Base-by-base conservation (phyloP, 2,329 filamentous ascomycete genomes). In the Epichloe gansuensis region DNA sequence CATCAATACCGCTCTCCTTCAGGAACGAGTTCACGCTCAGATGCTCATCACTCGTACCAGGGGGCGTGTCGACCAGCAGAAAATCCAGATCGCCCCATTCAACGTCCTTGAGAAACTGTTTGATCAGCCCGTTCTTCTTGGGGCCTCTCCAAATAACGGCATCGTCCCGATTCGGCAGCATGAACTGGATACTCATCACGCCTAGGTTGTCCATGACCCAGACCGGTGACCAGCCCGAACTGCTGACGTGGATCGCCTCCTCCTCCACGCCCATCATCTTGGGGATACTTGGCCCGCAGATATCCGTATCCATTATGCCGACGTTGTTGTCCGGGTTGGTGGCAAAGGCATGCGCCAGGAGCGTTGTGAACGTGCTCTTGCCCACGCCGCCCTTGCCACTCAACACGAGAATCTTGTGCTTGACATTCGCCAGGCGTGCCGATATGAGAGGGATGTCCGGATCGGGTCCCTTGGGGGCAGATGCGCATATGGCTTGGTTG, bases 211-310 rank as follows among this genome's bases (percentile, higher is more conserved):
- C 93, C 60, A 84, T 80, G 15, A 95, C 90, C 87, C 90, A 97
- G 13, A 97, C 91, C 0, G 93, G 93, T 63, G 85, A 89, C 93
- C 90, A 96, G 2, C 93, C 93, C 1, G 84, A 81, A 50, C 81
- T 85, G 64, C 84, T 93, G 50, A 95, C 82, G 66, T 98, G 93
- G 50, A 98, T 93, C 1, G 87, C 95, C 71, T 98, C 91, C 27
- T 81, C 74, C 68, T 96, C 90, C 1, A 96, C 91, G 36, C 93
- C 93, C 84, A 98, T 90, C 91, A 98, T 97, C 72, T 96, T 96
- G 21, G 93, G 93, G 61, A 98, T 96, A 57, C 83, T 89, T 0
- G 93, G 93, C 0, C 93, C 93, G 70, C 89, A 96, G 56, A 98
- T 95, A 68, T 98, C 93, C 6, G 93, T 94, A 69, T 98, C 93